phyloP scores from a whole-genome alignment of 306 rosid species.

The Bauhinia variegata region DNA sequence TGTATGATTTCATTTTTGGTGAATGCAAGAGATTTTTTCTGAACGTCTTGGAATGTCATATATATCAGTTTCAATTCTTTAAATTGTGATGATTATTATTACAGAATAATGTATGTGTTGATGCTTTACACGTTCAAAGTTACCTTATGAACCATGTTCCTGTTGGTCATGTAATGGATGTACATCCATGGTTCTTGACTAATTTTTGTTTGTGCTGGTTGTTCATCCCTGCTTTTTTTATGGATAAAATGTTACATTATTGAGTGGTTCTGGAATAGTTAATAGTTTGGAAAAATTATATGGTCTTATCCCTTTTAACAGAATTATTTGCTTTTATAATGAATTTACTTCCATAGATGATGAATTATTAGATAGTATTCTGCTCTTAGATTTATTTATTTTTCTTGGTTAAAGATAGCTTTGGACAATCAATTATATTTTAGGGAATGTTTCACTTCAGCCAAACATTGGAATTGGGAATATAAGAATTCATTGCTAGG shows the following conservation, averaged over 20 bases:
- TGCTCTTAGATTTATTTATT: too few species aligned
- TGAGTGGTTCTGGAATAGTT: slow-evolving; percentile 36
- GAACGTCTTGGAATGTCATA: slow-evolving; percentile 62
- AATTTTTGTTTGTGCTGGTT: not conserved
- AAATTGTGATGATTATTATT: slow-evolving; percentile 30
- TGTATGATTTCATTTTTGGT: slow-evolving; percentile 47
- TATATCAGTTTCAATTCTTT: slow-evolving; percentile 31
- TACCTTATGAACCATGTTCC: slow-evolving; percentile 33
- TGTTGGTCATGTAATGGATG: slow-evolving; percentile 38
- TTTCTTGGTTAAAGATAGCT: too few species aligned
- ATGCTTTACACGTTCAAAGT: slow-evolving; percentile 28
- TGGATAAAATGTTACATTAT: slow-evolving; percentile 23
- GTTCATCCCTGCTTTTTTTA: slow-evolving; percentile 28
- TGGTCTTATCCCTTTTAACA: too few species aligned
- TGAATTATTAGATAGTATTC: too few species aligned
- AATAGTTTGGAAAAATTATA: slow-evolving; percentile 27
- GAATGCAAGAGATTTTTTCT: slow-evolving; percentile 47
- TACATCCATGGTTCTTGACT: slow-evolving; percentile 25
- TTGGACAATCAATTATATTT: too few species aligned
- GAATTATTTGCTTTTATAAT: too few species aligned
- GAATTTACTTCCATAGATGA: too few species aligned
- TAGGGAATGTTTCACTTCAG: too few species aligned
- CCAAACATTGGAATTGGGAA: too few species aligned
- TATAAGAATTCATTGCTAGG: too few species aligned
- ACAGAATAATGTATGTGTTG: slow-evolving; percentile 33